phyloP scores from a whole-genome alignment of 129 eudicot genomes.

The Glebionis coronaria region DNA sequence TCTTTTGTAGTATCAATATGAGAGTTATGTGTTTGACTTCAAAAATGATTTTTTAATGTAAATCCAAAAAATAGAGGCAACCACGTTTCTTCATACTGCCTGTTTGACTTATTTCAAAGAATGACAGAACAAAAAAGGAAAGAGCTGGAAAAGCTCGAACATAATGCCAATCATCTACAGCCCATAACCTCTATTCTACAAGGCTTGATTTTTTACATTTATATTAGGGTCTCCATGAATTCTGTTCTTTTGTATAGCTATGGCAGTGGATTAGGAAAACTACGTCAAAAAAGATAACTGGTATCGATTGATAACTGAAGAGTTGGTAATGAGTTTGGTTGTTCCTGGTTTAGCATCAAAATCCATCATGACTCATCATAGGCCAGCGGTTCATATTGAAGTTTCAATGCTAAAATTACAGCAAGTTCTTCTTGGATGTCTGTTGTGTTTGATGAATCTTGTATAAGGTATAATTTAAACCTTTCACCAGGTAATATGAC shows the following conservation, averaged over 20 bases:
- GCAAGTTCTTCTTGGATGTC: slow-evolving; percentile 59
- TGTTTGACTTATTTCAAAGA: slow-evolving; percentile 51
- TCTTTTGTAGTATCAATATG: too few species aligned
- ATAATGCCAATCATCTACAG: too few species aligned
- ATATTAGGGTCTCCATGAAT: slow-evolving; percentile 53
- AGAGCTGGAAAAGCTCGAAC: too few species aligned
- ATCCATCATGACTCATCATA: too few species aligned
- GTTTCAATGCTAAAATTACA: too few species aligned
- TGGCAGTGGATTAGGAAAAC: slow-evolving; percentile 53
- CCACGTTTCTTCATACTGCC: slow-evolving; percentile 68
- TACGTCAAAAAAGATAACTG: slow-evolving; percentile 45
- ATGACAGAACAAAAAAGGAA: slow-evolving; percentile 41
- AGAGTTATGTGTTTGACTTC: too few species aligned
- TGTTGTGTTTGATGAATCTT: slow-evolving; percentile 60
- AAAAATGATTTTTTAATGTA: too few species aligned
- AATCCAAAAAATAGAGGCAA: too few species aligned
- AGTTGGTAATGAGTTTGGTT: too few species aligned
- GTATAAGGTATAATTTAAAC: slow-evolving; percentile 63
- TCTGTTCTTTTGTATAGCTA: slow-evolving; percentile 65
- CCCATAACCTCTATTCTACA: too few species aligned
- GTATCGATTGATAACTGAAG: slow-evolving; percentile 78
- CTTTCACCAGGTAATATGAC: slow-evolving; percentile 51
- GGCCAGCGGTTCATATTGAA: too few species aligned
- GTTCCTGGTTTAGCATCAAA: too few species aligned
- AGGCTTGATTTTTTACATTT: slow-evolving; percentile 47